These are phyloP conservation scores for Massariosphaeria phaeospora DNA, from an alignment of 495 filamentous ascomycete species.

Conservation along the genomic window DNA sequence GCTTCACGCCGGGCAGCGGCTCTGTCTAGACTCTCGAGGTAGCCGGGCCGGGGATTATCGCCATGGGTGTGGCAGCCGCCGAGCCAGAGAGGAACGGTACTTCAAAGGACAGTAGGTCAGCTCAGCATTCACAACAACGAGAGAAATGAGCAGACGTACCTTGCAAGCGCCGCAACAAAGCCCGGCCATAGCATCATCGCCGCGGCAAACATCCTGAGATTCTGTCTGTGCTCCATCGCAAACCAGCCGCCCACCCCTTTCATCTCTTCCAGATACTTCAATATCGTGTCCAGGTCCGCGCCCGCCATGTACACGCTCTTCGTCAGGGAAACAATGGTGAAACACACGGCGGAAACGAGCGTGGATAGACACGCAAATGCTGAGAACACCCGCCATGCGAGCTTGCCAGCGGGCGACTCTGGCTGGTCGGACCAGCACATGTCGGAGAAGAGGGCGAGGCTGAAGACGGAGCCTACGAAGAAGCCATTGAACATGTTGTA, in stretches of 20 bases:
- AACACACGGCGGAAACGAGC: conserved; percentile 41
- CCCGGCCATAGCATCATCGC: conserved; percentile 45
- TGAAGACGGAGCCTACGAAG: conserved; percentile 52
- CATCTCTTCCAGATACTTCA: conserved; percentile 28
- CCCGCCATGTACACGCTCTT: conserved; percentile 40
- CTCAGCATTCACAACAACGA: too few species aligned
- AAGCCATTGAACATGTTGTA: conserved; percentile 54
- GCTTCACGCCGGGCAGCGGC: too few species aligned
- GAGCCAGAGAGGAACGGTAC: too few species aligned
- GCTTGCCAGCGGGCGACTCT: conserved; percentile 43
- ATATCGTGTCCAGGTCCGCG: conserved; percentile 31
- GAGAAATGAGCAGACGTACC: too few species aligned
- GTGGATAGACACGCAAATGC: conserved; percentile 44
- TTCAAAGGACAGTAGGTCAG: too few species aligned
- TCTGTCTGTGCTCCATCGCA: conserved; percentile 40
- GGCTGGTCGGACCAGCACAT: conserved; percentile 50
- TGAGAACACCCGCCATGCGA: conserved; percentile 48
- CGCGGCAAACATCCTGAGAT: conserved; percentile 42
- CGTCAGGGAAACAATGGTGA: conserved; percentile 47
- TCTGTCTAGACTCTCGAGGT: too few species aligned
- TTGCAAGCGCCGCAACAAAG: conserved; percentile 35
- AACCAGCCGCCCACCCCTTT: conserved; percentile 35
- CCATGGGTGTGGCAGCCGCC: too few species aligned
- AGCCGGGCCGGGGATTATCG: too few species aligned
- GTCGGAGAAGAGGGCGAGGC: conserved; percentile 52